These are phyloP conservation scores for Macrolepiota dolichaula DNA, from an alignment of 768 basidiomycete species.

Conservation along the genomic window DNA sequence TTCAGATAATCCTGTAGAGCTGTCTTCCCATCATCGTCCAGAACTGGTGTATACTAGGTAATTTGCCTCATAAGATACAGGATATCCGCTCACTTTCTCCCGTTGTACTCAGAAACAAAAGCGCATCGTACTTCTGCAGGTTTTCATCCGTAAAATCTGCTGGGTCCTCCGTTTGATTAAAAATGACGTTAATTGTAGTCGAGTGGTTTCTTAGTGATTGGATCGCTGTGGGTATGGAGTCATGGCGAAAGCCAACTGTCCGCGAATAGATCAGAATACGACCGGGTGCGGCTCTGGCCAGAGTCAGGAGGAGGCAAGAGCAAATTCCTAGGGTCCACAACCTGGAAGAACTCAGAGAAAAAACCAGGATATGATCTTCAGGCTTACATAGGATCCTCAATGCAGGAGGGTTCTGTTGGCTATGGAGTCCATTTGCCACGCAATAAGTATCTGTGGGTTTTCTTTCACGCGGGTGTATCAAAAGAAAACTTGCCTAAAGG, in stretches of 20 bases:
- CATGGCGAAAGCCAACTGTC: constrained; percentile 64
- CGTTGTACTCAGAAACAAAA: constrained; percentile 68
- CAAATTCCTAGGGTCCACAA: constrained; percentile 6
- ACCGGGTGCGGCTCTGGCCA: constrained; percentile 20
- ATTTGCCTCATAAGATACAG: neutral
- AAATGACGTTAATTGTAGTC: constrained; percentile 44
- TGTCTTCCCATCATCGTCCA: constrained; percentile 53
- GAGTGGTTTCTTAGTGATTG: constrained; percentile 46
- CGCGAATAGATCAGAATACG: constrained; percentile 61
- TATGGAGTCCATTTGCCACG: neutral
- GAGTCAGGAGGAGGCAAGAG: constrained; percentile 5
- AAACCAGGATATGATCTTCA: neutral
- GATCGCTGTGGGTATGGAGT: constrained; percentile 72
- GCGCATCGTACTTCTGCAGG: constrained; percentile 55
- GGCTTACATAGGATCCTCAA: neutral
- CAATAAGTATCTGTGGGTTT: neutral
- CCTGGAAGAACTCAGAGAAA: neutral
- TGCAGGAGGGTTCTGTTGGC: neutral
- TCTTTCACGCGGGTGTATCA: neutral
- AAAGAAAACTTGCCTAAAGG: neutral
- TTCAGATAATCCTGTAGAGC: constrained; percentile 67
- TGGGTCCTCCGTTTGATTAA: constrained; percentile 65
- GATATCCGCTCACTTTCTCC: constrained; percentile 50
- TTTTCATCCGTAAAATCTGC: constrained; percentile 50
- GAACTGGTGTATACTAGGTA: constrained; percentile 35